phyloP scores from a whole-genome alignment of 2,329 filamentous ascomycete genomes.

The Teratosphaeria nubilosa region DNA sequence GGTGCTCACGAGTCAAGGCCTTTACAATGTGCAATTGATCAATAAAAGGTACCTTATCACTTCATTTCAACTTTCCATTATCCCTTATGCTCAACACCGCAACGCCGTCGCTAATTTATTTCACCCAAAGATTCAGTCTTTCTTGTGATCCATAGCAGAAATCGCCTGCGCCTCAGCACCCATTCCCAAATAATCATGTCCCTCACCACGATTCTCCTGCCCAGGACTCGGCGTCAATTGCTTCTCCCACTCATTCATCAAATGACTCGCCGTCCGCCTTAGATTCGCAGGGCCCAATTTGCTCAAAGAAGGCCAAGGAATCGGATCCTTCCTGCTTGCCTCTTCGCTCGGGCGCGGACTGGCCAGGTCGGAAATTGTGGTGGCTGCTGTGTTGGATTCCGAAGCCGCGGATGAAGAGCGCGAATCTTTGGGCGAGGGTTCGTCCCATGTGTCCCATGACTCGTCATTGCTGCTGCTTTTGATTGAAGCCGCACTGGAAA shows the following conservation, averaged over 20 bases:
- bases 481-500: slow-evolving; percentile 9
- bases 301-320: slow-evolving; percentile 60
- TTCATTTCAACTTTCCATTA: not conserved
- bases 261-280: slow-evolving; percentile 68
- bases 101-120: not conserved
- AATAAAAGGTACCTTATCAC: not conserved
- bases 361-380: slow-evolving; percentile 11
- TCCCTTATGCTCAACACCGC: not conserved
- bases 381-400: slow-evolving; percentile 16
- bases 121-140: slow-evolving; percentile 6
- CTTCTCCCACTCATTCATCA: slow-evolving; percentile 89
- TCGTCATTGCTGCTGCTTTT: slow-evolving; percentile 16
- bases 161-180: slow-evolving; percentile 12
- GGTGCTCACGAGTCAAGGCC: not conserved
- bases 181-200: slow-evolving; percentile 18
- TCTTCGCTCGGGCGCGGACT: slow-evolving; percentile 8
- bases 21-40: not conserved
- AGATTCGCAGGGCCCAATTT: slow-evolving; percentile 65
- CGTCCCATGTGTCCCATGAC: slow-evolving; percentile 23
- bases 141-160: slow-evolving; percentile 7
- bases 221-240: slow-evolving; percentile 43
- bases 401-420: slow-evolving; percentile 16
- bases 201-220: slow-evolving; percentile 13
- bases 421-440: slow-evolving; percentile 12
- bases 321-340: slow-evolving; percentile 27